These are phyloP conservation scores for Ophiostoma fasciatum DNA, from an alignment of 2,329 filamentous ascomycete genomes.

Conservation along the genomic window DNA sequence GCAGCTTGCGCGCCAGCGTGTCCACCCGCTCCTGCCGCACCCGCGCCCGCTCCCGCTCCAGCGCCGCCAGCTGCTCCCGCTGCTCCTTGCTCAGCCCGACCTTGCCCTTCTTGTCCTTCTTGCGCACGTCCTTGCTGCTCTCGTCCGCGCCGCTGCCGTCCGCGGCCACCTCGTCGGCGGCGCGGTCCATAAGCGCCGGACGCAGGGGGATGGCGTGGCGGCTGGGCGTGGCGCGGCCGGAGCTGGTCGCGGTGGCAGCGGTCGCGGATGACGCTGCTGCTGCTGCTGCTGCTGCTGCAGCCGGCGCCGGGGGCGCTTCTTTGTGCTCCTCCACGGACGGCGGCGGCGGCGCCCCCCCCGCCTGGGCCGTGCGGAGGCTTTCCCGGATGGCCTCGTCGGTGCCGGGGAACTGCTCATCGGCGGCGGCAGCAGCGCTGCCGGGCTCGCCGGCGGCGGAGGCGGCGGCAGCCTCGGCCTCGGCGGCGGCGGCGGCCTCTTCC, in stretches of 20 bases:
- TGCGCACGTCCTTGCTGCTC: constrained; percentile 58
- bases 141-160: constrained; percentile 32
- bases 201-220: constrained; percentile 53
- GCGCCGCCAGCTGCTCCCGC: constrained; percentile 75
- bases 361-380: constrained; percentile 20
- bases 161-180: constrained; percentile 49
- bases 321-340: constrained; percentile 22
- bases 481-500: constrained; percentile 31
- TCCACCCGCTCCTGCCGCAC: constrained; percentile 79
- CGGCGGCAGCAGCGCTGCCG: constrained; percentile 19
- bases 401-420: constrained; percentile 39
- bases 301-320: constrained; percentile 2
- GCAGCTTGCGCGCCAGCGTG: constrained; percentile 67
- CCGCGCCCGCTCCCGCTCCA: constrained; percentile 70
- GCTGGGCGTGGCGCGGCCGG: constrained; percentile 24
- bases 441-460: not conserved
- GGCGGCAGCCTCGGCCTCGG: constrained; percentile 18
- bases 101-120: constrained; percentile 53
- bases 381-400: constrained; percentile 37
- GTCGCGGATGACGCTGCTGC: constrained; percentile 10
- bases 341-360: constrained; percentile 21
- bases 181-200: constrained; percentile 72
- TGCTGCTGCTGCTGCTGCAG: constrained; percentile 11
- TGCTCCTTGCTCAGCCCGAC: constrained; percentile 78
- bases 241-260: constrained; percentile 21